These are phyloP conservation scores for Citrus trifoliata DNA, from an alignment of 345 rosid genomes.

Conservation along the genomic window DNA sequence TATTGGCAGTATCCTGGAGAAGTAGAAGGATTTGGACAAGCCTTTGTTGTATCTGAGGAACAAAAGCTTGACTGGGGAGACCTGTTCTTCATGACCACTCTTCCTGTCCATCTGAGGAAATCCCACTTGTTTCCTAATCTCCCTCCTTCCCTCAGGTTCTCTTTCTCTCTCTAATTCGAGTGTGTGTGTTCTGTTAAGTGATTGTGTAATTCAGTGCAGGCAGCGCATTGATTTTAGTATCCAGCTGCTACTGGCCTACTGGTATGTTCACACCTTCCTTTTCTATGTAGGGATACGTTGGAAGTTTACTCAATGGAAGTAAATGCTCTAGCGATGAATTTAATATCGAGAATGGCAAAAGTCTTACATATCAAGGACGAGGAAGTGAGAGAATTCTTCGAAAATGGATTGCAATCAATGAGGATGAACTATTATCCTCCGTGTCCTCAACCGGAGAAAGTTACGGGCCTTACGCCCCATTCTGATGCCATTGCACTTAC, in stretches of 20 bases:
- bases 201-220: too few species aligned
- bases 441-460: slow-evolving; percentile 31
- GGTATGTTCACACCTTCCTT: background rate
- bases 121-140: too few species aligned
- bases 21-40: slow-evolving; percentile 27
- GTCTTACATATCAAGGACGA: slow-evolving; percentile 12
- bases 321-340: slow-evolving; percentile 6
- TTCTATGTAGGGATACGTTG: background rate
- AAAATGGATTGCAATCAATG: background rate
- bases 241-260: too few species aligned
- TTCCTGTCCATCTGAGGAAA: too few species aligned
- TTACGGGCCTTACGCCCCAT: slow-evolving; percentile 29
- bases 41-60: too few species aligned
- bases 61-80: background rate
- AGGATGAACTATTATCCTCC: slow-evolving; percentile 41
- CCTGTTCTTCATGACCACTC: background rate
- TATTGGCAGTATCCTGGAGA: slow-evolving; percentile 24
- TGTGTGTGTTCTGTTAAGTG: too few species aligned
- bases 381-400: slow-evolving; percentile 23
- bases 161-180: background rate
- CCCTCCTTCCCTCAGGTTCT: background rate
- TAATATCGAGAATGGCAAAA: slow-evolving; percentile 13
- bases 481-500: too few species aligned
- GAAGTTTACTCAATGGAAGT: slow-evolving; percentile 6
- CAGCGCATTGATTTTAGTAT: too few species aligned